Conservation (phyloP, 495 filamentous ascomycete species). For the Choiromyces venosus region DNA sequence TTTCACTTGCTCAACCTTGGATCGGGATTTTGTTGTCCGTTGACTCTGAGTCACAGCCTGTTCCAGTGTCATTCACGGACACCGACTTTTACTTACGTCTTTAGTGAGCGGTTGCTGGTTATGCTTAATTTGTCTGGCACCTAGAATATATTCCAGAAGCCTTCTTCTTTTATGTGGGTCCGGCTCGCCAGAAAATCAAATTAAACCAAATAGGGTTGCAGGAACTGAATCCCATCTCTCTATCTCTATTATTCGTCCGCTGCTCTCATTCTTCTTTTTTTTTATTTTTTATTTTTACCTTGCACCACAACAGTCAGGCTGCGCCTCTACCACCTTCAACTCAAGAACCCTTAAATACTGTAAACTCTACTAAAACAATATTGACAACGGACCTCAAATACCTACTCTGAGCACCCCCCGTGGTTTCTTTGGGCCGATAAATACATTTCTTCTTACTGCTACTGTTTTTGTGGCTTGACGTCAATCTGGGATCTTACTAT, state of each 20-base stretch:
- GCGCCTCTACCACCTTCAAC: conserved; percentile 28
- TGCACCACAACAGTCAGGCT: conserved; percentile 19
- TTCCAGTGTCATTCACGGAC: conserved; percentile 28
- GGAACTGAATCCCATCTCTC: background rate
- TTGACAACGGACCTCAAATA: conserved; percentile 32
- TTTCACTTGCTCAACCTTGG: conserved; percentile 26
- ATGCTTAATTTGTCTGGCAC: conserved; percentile 36
- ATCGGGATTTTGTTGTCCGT: conserved; percentile 29
- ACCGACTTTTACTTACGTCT: conserved; percentile 33
- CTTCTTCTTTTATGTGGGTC: conserved; percentile 4
- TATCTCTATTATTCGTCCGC: background rate
- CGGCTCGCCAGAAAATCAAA: background rate
- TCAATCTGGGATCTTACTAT: conserved; percentile 14
- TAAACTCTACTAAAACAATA: conserved; percentile 32
- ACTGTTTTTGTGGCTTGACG: conserved; percentile 30
- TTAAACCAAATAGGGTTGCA: background rate
- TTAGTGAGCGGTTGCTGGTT: conserved; percentile 28
- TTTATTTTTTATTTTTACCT: background rate
- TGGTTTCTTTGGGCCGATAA: conserved; percentile 22
- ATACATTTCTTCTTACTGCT: conserved; percentile 28
- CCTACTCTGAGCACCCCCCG: conserved; percentile 27
- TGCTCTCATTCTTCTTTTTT: background rate
- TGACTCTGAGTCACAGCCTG: conserved; percentile 25
- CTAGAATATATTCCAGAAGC: conserved; percentile 3
- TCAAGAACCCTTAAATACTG: conserved; percentile 10